Evolutionary conservation across 768 basidiomycete genomes (phyloP), one percentile per base, ranked within the genome.

Genomic region (Suillus variegatus): DNA sequence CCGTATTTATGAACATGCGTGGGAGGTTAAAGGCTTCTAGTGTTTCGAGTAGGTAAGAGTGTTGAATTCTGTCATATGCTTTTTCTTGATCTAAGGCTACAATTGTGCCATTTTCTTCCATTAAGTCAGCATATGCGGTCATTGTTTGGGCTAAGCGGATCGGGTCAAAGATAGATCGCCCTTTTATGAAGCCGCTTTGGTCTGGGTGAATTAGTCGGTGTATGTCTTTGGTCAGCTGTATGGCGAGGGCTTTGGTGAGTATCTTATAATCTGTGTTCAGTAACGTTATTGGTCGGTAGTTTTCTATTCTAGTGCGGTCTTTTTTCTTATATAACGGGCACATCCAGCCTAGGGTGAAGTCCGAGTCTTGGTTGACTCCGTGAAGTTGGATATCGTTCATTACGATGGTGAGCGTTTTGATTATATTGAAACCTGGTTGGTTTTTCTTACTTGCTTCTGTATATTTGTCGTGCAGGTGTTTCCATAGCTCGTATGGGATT

Each of bases 291-390:
- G 80, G 81, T 0, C 77, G 0, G 57, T 82, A 82, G 65, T 79
- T 81, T 18, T 44, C 71, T 0, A 81, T 78, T 1, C 74, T 64
- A 0, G 52, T 60, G 1, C 28, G 52, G 22, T 80, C 77, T 5
- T 74, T 76, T 51, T 83, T 83, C 43, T 84, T 84, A 63, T 79
- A 83, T 0, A 84, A 36, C 0, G 77, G 80, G 72, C 79, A 49
- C 47, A 49, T 22, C 47, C 47, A 49, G 0, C 47, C 47, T 6
- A 49, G 6, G 2, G 22, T 3, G 13, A 49, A 22, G 6, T 22
- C n/a, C 1, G n/a, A 47, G 4, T n/a, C 46, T 2, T 4, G 4
- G 5, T n/a, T 0, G 0, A 47, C 10, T 2, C 51, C 25, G 1
- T 52, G 7, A 0, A 18, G 1, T 18, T 52, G 63, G 0, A 82